phyloP scores from a whole-genome alignment of 352 stramenopile species.

The Globisporangium middletonii region DNA sequence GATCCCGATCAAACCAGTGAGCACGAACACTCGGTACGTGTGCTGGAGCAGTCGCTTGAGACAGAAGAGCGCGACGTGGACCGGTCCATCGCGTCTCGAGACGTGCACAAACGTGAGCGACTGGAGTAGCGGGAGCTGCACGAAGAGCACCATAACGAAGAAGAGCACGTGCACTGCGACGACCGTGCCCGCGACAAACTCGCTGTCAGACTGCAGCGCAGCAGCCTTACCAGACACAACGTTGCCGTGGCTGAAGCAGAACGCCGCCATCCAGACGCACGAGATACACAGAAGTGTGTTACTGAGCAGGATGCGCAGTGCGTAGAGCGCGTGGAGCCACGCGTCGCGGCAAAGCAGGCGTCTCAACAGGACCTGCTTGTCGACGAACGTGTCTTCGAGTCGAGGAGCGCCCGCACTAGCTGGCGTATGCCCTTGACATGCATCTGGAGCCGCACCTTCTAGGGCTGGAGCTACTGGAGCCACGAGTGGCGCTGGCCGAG shows the following conservation, averaged over 20 bases:
- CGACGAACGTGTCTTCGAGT: too few relatives aligned
- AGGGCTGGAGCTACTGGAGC: too few relatives aligned
- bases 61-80: slow-evolving; percentile 8
- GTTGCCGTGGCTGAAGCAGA: slow-evolving; percentile 4
- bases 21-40: neutral
- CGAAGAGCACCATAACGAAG: slow-evolving; percentile 13
- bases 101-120: slow-evolving; percentile 9
- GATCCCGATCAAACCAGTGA: neutral
- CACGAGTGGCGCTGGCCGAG: too few relatives aligned
- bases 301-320: slow-evolving; percentile 2
- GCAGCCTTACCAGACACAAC: neutral
- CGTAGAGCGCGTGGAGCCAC: slow-evolving; percentile 7
- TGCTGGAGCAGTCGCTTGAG: slow-evolving; percentile 8
- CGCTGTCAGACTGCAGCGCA: neutral
- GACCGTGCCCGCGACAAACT: neutral
- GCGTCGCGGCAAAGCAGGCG: neutral
- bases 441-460: too few relatives aligned
- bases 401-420: too few relatives aligned
- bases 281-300: slow-evolving; percentile 1
- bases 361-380: too few relatives aligned
- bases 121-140: slow-evolving; percentile 15
- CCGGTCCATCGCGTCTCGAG: slow-evolving; percentile 2
- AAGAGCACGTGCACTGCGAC: slow-evolving; percentile 1
- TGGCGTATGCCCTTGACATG: too few relatives aligned
- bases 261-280: slow-evolving; percentile 1